A percentile compares a stretch with the other conserved stretches of the same genome.
These are phyloP conservation scores for Dicorynia guianensis DNA, from an alignment of 306 rosid species.

Conservation along the genomic window DNA sequence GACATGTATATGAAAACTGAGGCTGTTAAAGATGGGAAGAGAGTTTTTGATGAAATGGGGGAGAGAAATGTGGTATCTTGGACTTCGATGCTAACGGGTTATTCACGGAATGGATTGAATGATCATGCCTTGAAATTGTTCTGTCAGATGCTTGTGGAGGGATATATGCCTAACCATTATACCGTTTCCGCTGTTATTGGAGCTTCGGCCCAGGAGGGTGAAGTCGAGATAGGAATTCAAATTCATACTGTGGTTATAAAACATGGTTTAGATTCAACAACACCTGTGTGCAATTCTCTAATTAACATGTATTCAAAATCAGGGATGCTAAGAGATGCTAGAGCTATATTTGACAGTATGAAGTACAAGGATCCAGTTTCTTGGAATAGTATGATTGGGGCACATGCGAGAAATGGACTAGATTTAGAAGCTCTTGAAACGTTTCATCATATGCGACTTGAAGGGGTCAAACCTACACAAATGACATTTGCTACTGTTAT, in stretches of 20 bases:
- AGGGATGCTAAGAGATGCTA: constrained; percentile 65
- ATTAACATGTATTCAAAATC: constrained; percentile 73
- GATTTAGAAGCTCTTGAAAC: constrained; percentile 67
- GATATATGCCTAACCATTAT: constrained; percentile 62
- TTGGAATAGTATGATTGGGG: constrained; percentile 84
- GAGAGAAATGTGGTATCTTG: constrained; percentile 77
- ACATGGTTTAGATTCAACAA: constrained; percentile 63
- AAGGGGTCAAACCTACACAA: constrained; percentile 62
- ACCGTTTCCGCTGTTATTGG: constrained; percentile 67
- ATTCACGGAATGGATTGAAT: constrained; percentile 56
- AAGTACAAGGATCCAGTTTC: constrained; percentile 64
- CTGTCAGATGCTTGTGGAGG: constrained; percentile 60
- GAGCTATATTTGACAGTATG: constrained; percentile 66
- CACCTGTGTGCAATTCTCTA: constrained; percentile 66
- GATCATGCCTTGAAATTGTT: constrained; percentile 53
- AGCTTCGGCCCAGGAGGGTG: constrained; percentile 59
- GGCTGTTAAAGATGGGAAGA: constrained; percentile 62
- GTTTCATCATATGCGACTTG: constrained; percentile 64
- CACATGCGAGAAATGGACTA: constrained; percentile 60
- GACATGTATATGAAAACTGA: constrained; percentile 90
- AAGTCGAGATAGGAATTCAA: constrained; percentile 62
- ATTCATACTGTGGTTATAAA: constrained; percentile 70
- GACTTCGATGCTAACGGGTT: constrained; percentile 80
- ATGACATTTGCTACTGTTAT: constrained; percentile 60
- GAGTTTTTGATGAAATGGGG: constrained; percentile 77